These are phyloP conservation scores for Stachybotrys chlorohalonatus DNA, from an alignment of 2,329 filamentous ascomycete genomes.

Conservation along the genomic window DNA sequence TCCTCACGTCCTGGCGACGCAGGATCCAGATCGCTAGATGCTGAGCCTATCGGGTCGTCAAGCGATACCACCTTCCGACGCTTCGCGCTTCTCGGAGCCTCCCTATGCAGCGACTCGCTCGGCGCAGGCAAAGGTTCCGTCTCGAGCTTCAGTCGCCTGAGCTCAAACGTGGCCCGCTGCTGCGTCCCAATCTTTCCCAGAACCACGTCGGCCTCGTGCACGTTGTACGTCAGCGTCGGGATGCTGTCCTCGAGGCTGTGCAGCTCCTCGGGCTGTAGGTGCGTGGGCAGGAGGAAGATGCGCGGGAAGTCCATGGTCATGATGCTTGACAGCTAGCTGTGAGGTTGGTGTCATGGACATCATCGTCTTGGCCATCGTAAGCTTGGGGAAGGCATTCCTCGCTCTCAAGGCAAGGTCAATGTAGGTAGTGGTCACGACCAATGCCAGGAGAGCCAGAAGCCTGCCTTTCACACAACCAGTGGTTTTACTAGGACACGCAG, in stretches of 20 bases:
- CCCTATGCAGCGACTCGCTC: background rate
- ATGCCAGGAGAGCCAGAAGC: too few relatives aligned
- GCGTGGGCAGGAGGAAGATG: slow-evolving; percentile 65
- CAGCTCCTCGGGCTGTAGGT: slow-evolving; percentile 55
- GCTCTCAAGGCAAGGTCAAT: too few relatives aligned
- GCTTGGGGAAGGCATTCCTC: too few relatives aligned
- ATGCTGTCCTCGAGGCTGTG: slow-evolving; percentile 57
- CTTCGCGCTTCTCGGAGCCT: slow-evolving; percentile 4
- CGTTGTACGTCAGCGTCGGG: slow-evolving; percentile 58
- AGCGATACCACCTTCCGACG: slow-evolving; percentile 7
- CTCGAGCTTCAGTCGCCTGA: slow-evolving; percentile 56
- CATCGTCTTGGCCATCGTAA: background rate
- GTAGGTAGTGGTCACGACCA: too few relatives aligned
- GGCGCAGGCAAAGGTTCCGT: slow-evolving; percentile 32
- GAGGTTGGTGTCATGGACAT: background rate
- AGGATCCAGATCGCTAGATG: background rate
- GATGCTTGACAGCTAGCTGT: background rate
- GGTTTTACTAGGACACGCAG: too few relatives aligned
- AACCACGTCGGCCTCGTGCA: slow-evolving; percentile 63
- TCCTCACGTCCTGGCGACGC: background rate
- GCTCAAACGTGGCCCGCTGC: slow-evolving; percentile 66
- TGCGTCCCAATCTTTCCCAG: slow-evolving; percentile 64
- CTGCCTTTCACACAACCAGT: too few relatives aligned
- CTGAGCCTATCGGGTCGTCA: background rate
- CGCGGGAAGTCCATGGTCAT: slow-evolving; percentile 38